Evolutionary conservation across 1,284 basidiomycete genomes (phyloP).

Genomic region (Leccinum cinnamomeum): DNA sequence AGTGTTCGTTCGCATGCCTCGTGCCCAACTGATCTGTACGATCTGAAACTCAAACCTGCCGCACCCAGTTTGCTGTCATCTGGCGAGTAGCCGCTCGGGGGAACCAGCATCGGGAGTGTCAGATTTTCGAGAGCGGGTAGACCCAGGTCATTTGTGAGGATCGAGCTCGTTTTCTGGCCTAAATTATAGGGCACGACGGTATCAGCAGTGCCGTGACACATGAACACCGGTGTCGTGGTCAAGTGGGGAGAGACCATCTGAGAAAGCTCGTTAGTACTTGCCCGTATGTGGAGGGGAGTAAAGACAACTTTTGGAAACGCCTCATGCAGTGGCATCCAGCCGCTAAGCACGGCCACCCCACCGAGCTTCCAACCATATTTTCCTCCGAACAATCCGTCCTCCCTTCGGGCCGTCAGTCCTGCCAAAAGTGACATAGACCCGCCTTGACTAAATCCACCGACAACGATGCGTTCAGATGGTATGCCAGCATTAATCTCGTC

Average conservation of each 20-base stretch:
- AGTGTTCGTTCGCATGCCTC: slow-evolving; percentile 61
- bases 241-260: slow-evolving; percentile 61
- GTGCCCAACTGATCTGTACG: slow-evolving; percentile 64
- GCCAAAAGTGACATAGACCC: slow-evolving; percentile 76
- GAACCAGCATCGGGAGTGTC: slow-evolving; percentile 27
- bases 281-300: not conserved
- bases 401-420: slow-evolving; percentile 57
- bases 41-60: slow-evolving; percentile 57
- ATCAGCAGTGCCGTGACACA: slow-evolving; percentile 84
- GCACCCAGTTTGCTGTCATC: slow-evolving; percentile 29
- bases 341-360: slow-evolving; percentile 72
- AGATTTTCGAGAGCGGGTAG: slow-evolving; percentile 39
- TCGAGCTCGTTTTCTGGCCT: slow-evolving; percentile 52
- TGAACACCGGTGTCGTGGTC: slow-evolving; percentile 74
- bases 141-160: slow-evolving; percentile 51
- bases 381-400: slow-evolving; percentile 32
- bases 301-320: slow-evolving; percentile 30
- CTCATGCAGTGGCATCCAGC: slow-evolving; percentile 66
- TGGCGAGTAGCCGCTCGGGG: slow-evolving; percentile 24
- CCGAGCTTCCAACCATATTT: slow-evolving; percentile 54
- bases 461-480: slow-evolving; percentile 62
- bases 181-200: slow-evolving; percentile 61
- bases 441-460: slow-evolving; percentile 91
- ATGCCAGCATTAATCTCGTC: slow-evolving; percentile 75
- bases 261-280: slow-evolving; percentile 10